Conservation (phyloP, 257 asterid genomes). For the Mentha longifolia region DNA sequence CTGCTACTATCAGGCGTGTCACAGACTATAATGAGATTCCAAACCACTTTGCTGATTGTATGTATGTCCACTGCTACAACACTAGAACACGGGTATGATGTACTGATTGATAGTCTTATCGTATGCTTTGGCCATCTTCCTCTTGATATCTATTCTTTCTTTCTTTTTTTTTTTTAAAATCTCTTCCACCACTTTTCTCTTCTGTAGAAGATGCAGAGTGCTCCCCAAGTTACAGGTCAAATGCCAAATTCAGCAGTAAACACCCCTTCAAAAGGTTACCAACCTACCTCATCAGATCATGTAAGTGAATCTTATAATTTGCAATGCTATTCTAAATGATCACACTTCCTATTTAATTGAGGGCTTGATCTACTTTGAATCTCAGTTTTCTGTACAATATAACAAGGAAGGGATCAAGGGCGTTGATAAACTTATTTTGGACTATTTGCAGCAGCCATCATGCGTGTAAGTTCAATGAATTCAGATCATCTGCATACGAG, state of each 20-base stretch:
- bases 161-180: too few species aligned
- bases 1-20: constrained; percentile 65
- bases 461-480: constrained; percentile 58
- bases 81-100: constrained; percentile 64
- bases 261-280: constrained; percentile 70
- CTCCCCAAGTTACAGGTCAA: constrained; percentile 30
- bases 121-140: constrained; percentile 1
- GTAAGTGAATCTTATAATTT: constrained; percentile 40
- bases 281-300: constrained; percentile 53
- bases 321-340: constrained; percentile 9
- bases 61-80: constrained; percentile 81
- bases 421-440: constrained; percentile 47
- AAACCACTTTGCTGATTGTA: constrained; percentile 81
- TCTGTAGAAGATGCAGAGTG: constrained; percentile 60
- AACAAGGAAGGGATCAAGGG: constrained; percentile 52
- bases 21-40: constrained; percentile 84
- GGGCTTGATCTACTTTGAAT: constrained; percentile 25
- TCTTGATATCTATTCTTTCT: constrained; percentile 21
- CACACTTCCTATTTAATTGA: constrained; percentile 11
- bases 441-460: constrained; percentile 68
- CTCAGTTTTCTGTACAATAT: constrained; percentile 61
- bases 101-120: constrained; percentile 15
- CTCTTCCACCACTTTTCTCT: constrained; percentile 7
- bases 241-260: constrained; percentile 24
- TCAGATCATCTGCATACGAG: background rate